Conservation (phyloP, 495 filamentous ascomycete genomes). For the Aspergillus bertholletiae region DNA sequence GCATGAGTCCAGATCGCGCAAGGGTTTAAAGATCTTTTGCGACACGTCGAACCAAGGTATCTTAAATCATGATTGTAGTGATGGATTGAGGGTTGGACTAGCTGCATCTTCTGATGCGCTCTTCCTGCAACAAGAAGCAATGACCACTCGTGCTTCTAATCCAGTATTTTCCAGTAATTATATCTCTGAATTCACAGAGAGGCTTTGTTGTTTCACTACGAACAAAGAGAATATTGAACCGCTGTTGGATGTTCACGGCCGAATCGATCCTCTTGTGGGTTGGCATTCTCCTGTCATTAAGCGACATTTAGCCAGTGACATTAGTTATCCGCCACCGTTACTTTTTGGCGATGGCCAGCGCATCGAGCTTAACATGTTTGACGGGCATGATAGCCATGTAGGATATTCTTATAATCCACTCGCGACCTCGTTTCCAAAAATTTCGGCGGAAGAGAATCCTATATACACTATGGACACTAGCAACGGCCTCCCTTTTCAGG, state of each 20-base stretch:
- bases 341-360: conserved; percentile 29
- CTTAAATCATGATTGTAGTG: conserved; percentile 2
- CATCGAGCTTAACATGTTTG: conserved; percentile 28
- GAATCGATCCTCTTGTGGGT: conserved; percentile 23
- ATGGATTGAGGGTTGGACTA: conserved; percentile 11
- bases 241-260: conserved; percentile 29
- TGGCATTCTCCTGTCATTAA: conserved; percentile 33
- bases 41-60: conserved; percentile 22
- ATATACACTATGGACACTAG: conserved; percentile 12
- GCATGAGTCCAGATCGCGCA: conserved; percentile 17
- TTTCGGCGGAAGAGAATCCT: conserved; percentile 13
- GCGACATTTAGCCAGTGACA: conserved; percentile 20
- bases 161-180: conserved; percentile 11
- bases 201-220: neutral
- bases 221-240: conserved; percentile 49
- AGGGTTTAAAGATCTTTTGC: conserved; percentile 33
- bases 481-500: conserved; percentile 8
- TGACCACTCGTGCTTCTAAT: conserved; percentile 4
- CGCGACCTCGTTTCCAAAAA: conserved; percentile 22
- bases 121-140: conserved; percentile 13
- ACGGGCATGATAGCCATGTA: conserved; percentile 18
- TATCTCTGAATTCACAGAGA: conserved; percentile 7
- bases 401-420: conserved; percentile 42
- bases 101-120: conserved; percentile 22
- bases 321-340: conserved; percentile 28